These are phyloP conservation scores for Fraxinus dipetala DNA, from an alignment of 305 asterid genomes.

Conservation along the genomic window DNA sequence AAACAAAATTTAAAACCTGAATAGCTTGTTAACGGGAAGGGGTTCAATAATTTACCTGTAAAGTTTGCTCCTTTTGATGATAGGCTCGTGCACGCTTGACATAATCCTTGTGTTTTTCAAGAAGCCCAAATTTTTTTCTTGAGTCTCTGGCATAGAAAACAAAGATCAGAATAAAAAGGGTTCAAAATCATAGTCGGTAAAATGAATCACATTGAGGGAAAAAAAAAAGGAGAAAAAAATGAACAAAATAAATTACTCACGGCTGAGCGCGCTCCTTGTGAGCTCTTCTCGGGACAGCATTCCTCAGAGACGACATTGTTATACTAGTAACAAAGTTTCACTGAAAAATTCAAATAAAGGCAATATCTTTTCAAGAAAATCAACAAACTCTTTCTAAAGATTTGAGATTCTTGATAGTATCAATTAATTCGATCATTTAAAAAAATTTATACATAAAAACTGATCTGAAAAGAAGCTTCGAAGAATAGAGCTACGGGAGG, in stretches of 20 bases:
- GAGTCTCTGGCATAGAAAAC: slow-evolving; percentile 39
- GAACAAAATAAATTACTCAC: slow-evolving; percentile 40
- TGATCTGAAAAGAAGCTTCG: slow-evolving; percentile 14
- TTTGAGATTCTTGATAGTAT: too few species aligned
- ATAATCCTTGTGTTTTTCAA: slow-evolving; percentile 91
- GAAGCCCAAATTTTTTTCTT: slow-evolving; percentile 68
- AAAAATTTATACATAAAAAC: background rate
- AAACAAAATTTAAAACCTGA: background rate
- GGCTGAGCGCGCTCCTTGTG: slow-evolving; percentile 93
- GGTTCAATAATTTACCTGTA: slow-evolving; percentile 43
- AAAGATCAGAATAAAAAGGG: slow-evolving; percentile 1
- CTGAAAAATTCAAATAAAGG: background rate
- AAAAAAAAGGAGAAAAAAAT: background rate
- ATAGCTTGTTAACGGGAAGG: background rate
- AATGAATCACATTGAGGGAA: background rate
- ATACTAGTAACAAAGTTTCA: slow-evolving; percentile 3
- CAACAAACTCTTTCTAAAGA: background rate
- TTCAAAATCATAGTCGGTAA: background rate
- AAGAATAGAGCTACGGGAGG: background rate
- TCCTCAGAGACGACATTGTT: slow-evolving; percentile 78
- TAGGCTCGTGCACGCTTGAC: slow-evolving; percentile 63
- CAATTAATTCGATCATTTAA: background rate
- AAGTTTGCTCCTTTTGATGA: slow-evolving; percentile 64
- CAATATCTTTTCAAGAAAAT: background rate
- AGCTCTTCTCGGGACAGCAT: slow-evolving; percentile 69